Percentiles rank a stretch among this genome's conserved stretches.
Evolutionary conservation across 805 yeast genomes (phyloP).

Genomic region (Ogataea siamensis): DNA sequence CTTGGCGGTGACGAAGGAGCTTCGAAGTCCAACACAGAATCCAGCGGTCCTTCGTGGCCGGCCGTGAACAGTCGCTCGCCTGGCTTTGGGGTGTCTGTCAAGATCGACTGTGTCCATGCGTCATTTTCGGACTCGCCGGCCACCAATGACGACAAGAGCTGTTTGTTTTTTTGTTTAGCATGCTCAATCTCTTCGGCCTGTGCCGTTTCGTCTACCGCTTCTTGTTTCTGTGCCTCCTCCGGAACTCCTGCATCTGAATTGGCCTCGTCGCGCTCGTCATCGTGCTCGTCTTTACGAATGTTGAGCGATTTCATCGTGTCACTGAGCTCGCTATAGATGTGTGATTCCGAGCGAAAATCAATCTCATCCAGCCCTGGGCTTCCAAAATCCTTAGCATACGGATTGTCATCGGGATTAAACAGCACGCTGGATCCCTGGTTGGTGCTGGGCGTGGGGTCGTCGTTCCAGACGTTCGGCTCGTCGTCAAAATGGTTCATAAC

Average conservation of each 20-base stretch:
- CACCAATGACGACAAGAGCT: slow-evolving; percentile 43
- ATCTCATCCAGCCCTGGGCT: slow-evolving; percentile 20
- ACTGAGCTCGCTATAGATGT: slow-evolving; percentile 17
- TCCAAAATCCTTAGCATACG: slow-evolving; percentile 22
- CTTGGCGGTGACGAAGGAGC: slow-evolving; percentile 12
- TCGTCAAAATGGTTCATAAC: slow-evolving; percentile 27
- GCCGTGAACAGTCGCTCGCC: slow-evolving; percentile 20
- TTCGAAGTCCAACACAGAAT: slow-evolving; percentile 18
- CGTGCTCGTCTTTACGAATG: slow-evolving; percentile 6
- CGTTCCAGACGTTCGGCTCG: slow-evolving; percentile 50
- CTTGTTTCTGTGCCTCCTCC: slow-evolving; percentile 7
- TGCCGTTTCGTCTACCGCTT: slow-evolving; percentile 21
- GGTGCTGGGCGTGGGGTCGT: slow-evolving; percentile 43
- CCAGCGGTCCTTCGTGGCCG: slow-evolving; percentile 23
- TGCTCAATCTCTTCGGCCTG: slow-evolving; percentile 17
- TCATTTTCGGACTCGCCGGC: slow-evolving; percentile 32
- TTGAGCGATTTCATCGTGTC: slow-evolving; percentile 26
- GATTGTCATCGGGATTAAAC: slow-evolving; percentile 24
- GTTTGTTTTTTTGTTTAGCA: slow-evolving; percentile 35
- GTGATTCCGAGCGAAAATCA: slow-evolving; percentile 21
- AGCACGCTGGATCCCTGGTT: slow-evolving; percentile 30
- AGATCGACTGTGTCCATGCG: slow-evolving; percentile 10
- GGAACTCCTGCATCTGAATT: slow-evolving; percentile 7
- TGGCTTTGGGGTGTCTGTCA: slow-evolving; percentile 19
- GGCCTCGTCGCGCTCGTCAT: slow-evolving; percentile 6